Conservation (phyloP, 306 rosid species). For the Fragaria ananassa region DNA sequence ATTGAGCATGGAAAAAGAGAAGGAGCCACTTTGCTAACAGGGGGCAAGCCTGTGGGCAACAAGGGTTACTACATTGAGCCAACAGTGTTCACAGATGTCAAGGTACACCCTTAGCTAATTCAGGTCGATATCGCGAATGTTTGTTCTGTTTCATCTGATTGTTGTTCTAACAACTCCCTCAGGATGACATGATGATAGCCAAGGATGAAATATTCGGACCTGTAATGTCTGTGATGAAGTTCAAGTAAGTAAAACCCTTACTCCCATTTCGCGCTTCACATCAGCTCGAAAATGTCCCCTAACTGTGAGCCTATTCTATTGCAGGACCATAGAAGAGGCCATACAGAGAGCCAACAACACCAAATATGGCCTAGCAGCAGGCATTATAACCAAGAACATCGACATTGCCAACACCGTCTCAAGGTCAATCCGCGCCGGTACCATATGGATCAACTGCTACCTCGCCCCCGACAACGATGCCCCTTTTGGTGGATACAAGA, state of each 20-base stretch:
- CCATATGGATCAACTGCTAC: conserved; percentile 81
- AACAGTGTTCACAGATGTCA: conserved; percentile 69
- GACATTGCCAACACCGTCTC: conserved; percentile 79
- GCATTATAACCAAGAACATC: conserved; percentile 63
- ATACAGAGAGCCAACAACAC: conserved; percentile 67
- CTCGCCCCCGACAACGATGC: conserved; percentile 47
- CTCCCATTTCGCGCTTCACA: too few relatives aligned
- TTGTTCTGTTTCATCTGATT: not conserved
- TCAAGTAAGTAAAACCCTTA: conserved; percentile 52
- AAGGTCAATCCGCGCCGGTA: conserved; percentile 74
- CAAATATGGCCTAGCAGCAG: conserved; percentile 76
- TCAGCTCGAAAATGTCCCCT: not conserved
- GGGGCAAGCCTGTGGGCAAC: conserved; percentile 64
- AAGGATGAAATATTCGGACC: conserved; percentile 88
- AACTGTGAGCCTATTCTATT: not conserved
- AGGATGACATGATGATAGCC: conserved; percentile 73
- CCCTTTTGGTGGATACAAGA: conserved; percentile 77
- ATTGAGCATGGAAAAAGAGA: conserved; percentile 80
- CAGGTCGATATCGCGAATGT: not conserved
- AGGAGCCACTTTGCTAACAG: conserved; percentile 82
- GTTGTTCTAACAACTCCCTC: not conserved
- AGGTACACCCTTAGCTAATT: conserved; percentile 33
- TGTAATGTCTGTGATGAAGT: conserved; percentile 60
- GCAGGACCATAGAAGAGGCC: conserved; percentile 72
- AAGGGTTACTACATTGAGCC: conserved; percentile 84